Evolutionary conservation across 257 asterid species (phyloP).

Genomic region (Ehretia macrophylla): DNA sequence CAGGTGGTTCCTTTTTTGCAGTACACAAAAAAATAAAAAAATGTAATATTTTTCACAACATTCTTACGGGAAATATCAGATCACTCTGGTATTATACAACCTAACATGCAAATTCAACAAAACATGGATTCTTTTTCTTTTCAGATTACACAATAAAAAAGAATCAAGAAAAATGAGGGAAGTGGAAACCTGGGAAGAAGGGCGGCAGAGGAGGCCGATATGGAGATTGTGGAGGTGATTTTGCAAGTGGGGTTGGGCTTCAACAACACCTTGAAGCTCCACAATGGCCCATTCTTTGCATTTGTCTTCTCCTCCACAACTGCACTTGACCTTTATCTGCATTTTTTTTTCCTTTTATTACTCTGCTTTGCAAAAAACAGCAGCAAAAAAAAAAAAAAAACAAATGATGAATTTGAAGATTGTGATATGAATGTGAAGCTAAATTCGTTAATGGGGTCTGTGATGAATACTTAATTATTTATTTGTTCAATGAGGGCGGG

Average conservation of each 20-base stretch:
- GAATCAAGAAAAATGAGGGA: not conserved
- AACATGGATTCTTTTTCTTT: not conserved
- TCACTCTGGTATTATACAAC: too few relatives aligned
- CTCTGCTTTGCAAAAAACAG: not conserved
- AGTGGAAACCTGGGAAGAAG: slow-evolving; percentile 68
- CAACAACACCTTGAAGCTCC: slow-evolving; percentile 86
- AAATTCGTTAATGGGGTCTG: not conserved
- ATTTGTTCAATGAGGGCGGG: not conserved
- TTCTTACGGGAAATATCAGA: too few relatives aligned
- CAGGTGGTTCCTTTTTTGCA: too few relatives aligned
- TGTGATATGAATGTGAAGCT: not conserved
- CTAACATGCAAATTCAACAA: not conserved
- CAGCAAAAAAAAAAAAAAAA: not conserved
- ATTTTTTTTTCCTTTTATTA: slow-evolving; percentile 13
- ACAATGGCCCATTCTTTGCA: slow-evolving; percentile 92
- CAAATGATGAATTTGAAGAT: not conserved
- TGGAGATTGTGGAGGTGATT: slow-evolving; percentile 62
- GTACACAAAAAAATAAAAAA: too few relatives aligned
- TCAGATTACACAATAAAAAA: not conserved
- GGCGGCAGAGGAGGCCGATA: slow-evolving; percentile 87
- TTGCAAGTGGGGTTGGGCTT: slow-evolving; percentile 62
- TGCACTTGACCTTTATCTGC: slow-evolving; percentile 83
- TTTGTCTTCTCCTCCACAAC: slow-evolving; percentile 71
- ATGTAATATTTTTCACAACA: too few relatives aligned
- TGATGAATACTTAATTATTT: not conserved